These are phyloP conservation scores for Gossypium sturtianum DNA, from an alignment of 345 rosid genomes.

Conservation along the genomic window DNA sequence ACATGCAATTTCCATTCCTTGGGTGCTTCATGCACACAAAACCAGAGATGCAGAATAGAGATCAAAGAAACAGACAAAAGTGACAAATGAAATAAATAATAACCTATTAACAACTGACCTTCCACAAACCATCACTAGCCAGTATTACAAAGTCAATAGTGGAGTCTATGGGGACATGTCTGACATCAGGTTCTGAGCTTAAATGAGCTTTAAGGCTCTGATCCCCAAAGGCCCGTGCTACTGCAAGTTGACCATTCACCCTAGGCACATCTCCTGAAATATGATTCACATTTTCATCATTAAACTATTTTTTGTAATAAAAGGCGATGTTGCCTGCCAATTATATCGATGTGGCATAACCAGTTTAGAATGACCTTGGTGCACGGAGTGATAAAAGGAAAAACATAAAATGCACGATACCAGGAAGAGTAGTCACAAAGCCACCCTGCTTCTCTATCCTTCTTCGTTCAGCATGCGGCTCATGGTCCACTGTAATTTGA, in stretches of 20 bases:
- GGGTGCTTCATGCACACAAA: constrained; percentile 1
- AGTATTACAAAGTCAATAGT: constrained; percentile 43
- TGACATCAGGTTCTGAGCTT: constrained; percentile 49
- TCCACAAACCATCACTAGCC: constrained; percentile 62
- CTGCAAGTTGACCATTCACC: constrained; percentile 58
- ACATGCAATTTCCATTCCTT: background rate
- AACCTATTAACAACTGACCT: constrained; percentile 37
- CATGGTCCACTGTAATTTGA: constrained; percentile 54
- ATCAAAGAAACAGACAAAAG: background rate
- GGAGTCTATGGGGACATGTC: constrained; percentile 38
- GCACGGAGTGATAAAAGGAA: background rate
- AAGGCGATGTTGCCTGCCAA: background rate
- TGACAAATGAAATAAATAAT: background rate
- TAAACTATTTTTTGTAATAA: background rate
- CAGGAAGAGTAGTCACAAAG: constrained; percentile 50
- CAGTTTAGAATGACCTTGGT: background rate
- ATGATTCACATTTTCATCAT: constrained; percentile 13
- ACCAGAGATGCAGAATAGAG: background rate
- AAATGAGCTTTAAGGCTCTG: constrained; percentile 58
- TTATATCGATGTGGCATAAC: background rate
- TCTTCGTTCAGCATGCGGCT: constrained; percentile 39
- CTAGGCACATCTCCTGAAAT: constrained; percentile 56
- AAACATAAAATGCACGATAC: constrained; percentile 9
- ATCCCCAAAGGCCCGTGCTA: constrained; percentile 60
- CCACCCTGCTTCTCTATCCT: constrained; percentile 53